Conservation (phyloP, 768 basidiomycete species). For the Psilocybe subaeruginosa region DNA sequence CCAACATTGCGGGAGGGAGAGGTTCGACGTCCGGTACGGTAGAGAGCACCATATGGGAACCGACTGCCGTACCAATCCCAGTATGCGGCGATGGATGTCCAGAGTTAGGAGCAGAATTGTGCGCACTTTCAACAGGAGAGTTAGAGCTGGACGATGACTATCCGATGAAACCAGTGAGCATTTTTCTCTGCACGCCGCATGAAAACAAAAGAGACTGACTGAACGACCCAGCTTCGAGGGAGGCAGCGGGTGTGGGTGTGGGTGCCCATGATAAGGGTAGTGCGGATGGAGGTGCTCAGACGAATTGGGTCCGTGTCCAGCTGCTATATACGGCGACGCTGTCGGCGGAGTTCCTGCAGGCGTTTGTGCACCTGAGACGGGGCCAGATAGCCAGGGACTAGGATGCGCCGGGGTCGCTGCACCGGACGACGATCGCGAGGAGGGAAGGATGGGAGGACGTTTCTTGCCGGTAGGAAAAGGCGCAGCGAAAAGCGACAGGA, state of each 20-base stretch:
- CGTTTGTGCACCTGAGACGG: slow-evolving; percentile 31
- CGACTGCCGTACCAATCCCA: slow-evolving; percentile 1
- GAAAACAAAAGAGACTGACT: slow-evolving; percentile 26
- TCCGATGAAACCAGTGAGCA: slow-evolving; percentile 4
- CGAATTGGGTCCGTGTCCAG: slow-evolving; percentile 24
- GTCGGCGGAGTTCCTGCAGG: slow-evolving; percentile 30
- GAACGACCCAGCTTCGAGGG: slow-evolving; percentile 39
- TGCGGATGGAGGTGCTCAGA: slow-evolving; percentile 32
- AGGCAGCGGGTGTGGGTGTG: slow-evolving; percentile 30
- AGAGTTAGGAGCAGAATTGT: slow-evolving; percentile 10
- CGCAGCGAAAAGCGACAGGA: slow-evolving; percentile 1
- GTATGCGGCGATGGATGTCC: slow-evolving; percentile 22
- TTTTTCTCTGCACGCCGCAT: neutral
- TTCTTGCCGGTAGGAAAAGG: slow-evolving; percentile 37
- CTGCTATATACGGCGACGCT: slow-evolving; percentile 19
- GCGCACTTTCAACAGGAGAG: slow-evolving; percentile 17
- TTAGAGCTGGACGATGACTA: slow-evolving; percentile 17
- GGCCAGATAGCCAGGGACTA: slow-evolving; percentile 20
- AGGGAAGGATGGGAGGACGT: slow-evolving; percentile 45
- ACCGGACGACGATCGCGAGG: slow-evolving; percentile 51
- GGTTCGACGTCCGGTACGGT: slow-evolving; percentile 24
- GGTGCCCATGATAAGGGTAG: slow-evolving; percentile 19
- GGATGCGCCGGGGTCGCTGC: slow-evolving; percentile 50
- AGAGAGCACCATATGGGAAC: slow-evolving; percentile 9
- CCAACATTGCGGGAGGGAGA: slow-evolving; percentile 22